Evolutionary conservation across 2,329 filamentous ascomycete genomes (phyloP).

Genomic region (Herpotrichia juniperi): DNA sequence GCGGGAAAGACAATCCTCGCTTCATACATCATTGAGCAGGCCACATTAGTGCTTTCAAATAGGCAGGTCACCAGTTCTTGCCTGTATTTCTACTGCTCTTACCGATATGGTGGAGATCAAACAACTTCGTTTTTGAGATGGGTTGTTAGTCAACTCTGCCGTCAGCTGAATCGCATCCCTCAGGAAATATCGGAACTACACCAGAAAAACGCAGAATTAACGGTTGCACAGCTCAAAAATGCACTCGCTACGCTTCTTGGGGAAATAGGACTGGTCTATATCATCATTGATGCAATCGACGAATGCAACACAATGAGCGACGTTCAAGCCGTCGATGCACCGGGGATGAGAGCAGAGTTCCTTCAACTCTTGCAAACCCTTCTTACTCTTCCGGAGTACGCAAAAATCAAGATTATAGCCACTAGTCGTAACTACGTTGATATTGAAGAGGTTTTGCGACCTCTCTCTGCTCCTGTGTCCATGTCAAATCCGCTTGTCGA

Average conservation of each 20-base stretch:
- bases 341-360: background rate
- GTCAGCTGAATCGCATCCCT: background rate
- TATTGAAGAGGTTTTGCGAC: conserved; percentile 1
- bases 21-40: conserved; percentile 7
- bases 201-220: background rate
- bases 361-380: background rate
- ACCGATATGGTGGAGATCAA: conserved; percentile 3
- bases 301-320: conserved; percentile 5
- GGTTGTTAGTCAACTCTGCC: conserved; percentile 12
- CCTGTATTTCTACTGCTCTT: conserved; percentile 15
- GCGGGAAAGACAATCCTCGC: conserved; percentile 10
- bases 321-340: too few relatives aligned
- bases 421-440: conserved; percentile 9
- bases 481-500: conserved; percentile 12
- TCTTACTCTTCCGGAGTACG: background rate
- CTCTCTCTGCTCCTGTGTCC: conserved; percentile 3
- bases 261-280: conserved; percentile 1
- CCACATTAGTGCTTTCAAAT: background rate
- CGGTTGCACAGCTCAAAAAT: background rate
- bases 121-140: conserved; percentile 6
- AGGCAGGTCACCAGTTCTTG: background rate
- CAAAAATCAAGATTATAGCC: conserved; percentile 3
- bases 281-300: conserved; percentile 9
- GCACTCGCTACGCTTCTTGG: background rate
- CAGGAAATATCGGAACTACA: background rate